These are phyloP conservation scores for Aspergillus fijiensis DNA, from an alignment of 2,329 filamentous ascomycete genomes.

Conservation along the genomic window DNA sequence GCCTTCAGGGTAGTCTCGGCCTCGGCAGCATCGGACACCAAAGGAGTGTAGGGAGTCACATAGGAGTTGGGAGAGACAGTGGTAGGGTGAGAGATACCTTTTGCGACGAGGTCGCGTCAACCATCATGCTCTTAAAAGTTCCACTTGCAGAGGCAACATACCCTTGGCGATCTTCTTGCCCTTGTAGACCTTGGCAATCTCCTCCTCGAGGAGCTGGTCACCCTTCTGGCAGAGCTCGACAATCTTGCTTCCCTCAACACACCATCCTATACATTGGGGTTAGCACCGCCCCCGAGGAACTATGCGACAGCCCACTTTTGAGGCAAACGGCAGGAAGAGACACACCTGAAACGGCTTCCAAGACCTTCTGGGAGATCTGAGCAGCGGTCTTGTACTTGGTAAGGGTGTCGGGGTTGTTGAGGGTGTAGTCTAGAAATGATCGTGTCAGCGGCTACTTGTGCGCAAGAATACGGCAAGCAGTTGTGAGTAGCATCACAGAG, in stretches of 20 bases:
- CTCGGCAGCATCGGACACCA: constrained; percentile 83
- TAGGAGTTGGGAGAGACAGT: constrained; percentile 92
- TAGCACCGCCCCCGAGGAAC: constrained; percentile 20
- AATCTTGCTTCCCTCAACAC: constrained; percentile 85
- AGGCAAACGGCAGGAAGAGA: constrained; percentile 21
- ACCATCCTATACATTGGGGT: constrained; percentile 52
- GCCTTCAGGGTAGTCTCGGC: constrained; percentile 75
- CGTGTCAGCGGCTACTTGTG: constrained; percentile 18
- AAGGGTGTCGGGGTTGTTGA: constrained; percentile 89
- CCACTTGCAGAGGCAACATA: constrained; percentile 41
- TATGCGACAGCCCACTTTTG: background rate
- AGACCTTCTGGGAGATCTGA: constrained; percentile 91
- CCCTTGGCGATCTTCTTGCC: constrained; percentile 97
- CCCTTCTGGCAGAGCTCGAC: constrained; percentile 93
- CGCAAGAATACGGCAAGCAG: constrained; percentile 8
- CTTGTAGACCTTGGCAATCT: constrained; percentile 93
- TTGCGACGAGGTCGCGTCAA: constrained; percentile 22
- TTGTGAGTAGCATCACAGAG: background rate
- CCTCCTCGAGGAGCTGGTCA: constrained; percentile 90
- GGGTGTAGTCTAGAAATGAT: constrained; percentile 68
- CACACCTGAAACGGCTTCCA: constrained; percentile 73
- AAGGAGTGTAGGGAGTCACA: constrained; percentile 93
- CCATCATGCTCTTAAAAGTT: constrained; percentile 4
- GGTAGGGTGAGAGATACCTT: constrained; percentile 87
- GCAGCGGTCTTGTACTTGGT: constrained; percentile 99